Evolutionary conservation across 768 basidiomycete genomes (phyloP).

Genomic region (Tricholoma saponaceum): DNA sequence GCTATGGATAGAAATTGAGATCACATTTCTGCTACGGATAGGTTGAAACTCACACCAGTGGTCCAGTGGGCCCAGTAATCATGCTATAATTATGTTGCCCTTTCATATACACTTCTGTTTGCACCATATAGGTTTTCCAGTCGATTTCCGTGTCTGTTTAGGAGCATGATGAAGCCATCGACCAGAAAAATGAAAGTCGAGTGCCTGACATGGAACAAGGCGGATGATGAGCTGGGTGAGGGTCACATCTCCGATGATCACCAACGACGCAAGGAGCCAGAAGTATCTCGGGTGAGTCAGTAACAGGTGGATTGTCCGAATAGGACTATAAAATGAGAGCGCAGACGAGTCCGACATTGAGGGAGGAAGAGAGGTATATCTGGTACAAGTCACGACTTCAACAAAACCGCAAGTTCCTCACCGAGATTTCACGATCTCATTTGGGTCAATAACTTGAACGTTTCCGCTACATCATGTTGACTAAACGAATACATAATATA

Average conservation of each 20-base stretch:
- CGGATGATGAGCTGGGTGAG: conserved; percentile 79
- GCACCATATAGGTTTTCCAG: conserved; percentile 94
- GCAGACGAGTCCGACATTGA: conserved; percentile 9
- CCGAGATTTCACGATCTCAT: too few species aligned
- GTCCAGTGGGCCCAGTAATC: conserved; percentile 89
- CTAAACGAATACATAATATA: too few species aligned
- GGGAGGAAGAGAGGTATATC: background rate
- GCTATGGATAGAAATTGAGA: conserved; percentile 34
- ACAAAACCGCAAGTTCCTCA: too few species aligned
- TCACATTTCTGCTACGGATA: background rate
- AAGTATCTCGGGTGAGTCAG: conserved; percentile 59
- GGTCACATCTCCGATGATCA: conserved; percentile 70
- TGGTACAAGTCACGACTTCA: too few species aligned
- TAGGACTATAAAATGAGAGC: conserved; percentile 6
- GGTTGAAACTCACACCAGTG: conserved; percentile 66
- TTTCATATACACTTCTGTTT: conserved; percentile 70
- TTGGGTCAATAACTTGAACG: background rate
- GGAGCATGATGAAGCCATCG: conserved; percentile 9
- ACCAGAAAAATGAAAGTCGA: conserved; percentile 4
- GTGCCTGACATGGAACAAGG: conserved; percentile 73
- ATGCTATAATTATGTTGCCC: conserved; percentile 81
- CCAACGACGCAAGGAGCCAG: conserved; percentile 58
- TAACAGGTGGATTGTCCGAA: conserved; percentile 27
- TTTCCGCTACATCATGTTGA: too few species aligned
- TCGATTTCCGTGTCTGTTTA: conserved; percentile 94